These are phyloP conservation scores for Lepidium aucheri DNA, from an alignment of 345 rosid species.

Conservation along the genomic window DNA sequence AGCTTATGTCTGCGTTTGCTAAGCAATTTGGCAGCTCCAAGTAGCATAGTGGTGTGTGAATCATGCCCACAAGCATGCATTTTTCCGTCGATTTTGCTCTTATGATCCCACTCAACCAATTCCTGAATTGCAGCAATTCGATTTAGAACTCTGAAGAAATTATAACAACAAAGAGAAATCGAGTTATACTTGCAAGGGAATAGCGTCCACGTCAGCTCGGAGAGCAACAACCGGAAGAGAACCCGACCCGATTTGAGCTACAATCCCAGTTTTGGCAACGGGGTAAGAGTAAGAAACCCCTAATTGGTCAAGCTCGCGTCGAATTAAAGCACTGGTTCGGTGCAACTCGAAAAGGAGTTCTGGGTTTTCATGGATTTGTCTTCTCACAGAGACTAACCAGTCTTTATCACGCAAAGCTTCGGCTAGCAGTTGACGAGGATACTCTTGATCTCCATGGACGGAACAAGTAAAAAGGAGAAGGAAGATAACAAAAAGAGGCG, in stretches of 20 bases:
- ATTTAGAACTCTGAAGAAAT: neutral
- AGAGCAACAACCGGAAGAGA: constrained; percentile 67
- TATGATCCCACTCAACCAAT: constrained; percentile 80
- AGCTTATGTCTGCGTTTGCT: constrained; percentile 51
- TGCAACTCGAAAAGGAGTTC: constrained; percentile 66
- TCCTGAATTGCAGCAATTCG: constrained; percentile 33
- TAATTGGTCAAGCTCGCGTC: constrained; percentile 50
- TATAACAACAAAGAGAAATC: neutral
- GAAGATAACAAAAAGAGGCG: neutral
- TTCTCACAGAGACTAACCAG: constrained; percentile 56
- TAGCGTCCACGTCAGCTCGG: constrained; percentile 87
- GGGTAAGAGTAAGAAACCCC: constrained; percentile 57
- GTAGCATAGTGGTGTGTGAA: constrained; percentile 77
- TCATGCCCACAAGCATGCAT: constrained; percentile 96
- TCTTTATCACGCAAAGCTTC: constrained; percentile 42
- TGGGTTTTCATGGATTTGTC: constrained; percentile 81
- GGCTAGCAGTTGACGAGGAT: constrained; percentile 27
- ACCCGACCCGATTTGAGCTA: constrained; percentile 67
- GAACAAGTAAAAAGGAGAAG: neutral
- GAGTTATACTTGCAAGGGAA: constrained; percentile 40
- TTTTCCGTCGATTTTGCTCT: constrained; percentile 64
- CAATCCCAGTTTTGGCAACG: constrained; percentile 60
- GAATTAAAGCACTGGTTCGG: constrained; percentile 67
- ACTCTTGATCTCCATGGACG: constrained; percentile 19
- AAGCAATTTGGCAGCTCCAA: constrained; percentile 90